These are phyloP conservation scores for Coffea eugenioides DNA, from an alignment of 257 asterid genomes.

Conservation along the genomic window DNA sequence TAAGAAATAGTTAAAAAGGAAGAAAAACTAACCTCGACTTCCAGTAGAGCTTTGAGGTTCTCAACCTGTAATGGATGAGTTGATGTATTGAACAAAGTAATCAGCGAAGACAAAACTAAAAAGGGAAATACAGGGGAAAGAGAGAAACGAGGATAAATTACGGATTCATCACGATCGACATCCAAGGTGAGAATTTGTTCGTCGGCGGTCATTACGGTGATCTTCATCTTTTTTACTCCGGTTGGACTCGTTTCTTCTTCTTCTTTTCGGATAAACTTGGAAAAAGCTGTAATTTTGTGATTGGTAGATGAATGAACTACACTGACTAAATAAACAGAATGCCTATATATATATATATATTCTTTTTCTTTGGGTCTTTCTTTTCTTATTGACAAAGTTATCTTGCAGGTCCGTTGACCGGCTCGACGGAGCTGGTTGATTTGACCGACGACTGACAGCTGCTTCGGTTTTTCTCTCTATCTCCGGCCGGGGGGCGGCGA, in stretches of 20 bases:
- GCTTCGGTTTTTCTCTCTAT: not conserved
- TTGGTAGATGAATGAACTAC: not conserved
- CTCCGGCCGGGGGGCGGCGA: not conserved
- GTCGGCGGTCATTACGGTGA: conserved; percentile 94
- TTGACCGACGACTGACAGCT: not conserved
- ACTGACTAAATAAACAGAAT: not conserved
- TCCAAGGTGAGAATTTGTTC: conserved; percentile 83
- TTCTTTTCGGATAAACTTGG: not conserved
- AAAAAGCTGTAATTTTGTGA: not conserved
- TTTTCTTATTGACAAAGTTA: conserved; percentile 2
- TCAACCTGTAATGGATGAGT: conserved; percentile 61
- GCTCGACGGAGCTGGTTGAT: not conserved
- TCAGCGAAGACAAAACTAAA: not conserved
- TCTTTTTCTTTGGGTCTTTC: not conserved
- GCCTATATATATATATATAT: not conserved
- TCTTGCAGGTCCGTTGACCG: conserved; percentile 7
- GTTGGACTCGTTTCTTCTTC: not conserved
- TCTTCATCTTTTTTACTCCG: conserved; percentile 52
- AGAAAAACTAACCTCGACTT: conserved; percentile 75
- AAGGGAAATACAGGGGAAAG: not conserved
- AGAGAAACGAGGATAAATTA: conserved; percentile 28
- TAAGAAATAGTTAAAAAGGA: too few relatives aligned
- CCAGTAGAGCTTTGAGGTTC: conserved; percentile 93
- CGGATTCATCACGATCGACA: conserved; percentile 90
- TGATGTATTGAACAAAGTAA: not conserved